Conservation (phyloP, 306 rosid genomes). For the Dalbergia cochinchinensis region DNA sequence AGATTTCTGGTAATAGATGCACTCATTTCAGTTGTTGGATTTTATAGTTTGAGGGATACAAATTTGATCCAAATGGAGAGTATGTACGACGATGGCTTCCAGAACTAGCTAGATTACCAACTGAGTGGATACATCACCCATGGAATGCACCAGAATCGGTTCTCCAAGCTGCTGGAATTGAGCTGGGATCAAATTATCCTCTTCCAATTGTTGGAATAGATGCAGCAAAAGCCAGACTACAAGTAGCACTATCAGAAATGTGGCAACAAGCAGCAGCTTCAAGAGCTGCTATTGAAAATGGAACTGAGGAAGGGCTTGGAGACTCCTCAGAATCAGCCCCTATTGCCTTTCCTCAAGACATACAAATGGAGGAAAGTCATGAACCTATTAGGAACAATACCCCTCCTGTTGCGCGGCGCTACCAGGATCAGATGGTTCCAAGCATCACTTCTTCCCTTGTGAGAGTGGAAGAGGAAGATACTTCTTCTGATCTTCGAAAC, state of each 20-base stretch:
- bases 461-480: constrained; percentile 79
- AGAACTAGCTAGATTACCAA: constrained; percentile 89
- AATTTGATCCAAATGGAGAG: constrained; percentile 86
- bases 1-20: constrained; percentile 30
- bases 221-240: constrained; percentile 76
- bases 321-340: constrained; percentile 77
- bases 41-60: constrained; percentile 88
- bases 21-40: constrained; percentile 42
- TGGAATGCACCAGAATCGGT: constrained; percentile 94
- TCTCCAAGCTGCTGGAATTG: constrained; percentile 93
- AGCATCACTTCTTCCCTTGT: constrained; percentile 77
- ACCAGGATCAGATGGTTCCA: constrained; percentile 92
- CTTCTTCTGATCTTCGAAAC: constrained; percentile 62
- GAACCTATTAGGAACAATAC: constrained; percentile 69
- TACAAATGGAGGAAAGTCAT: constrained; percentile 75
- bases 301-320: constrained; percentile 94
- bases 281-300: constrained; percentile 82
- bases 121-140: constrained; percentile 98
- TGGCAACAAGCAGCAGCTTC: constrained; percentile 94
- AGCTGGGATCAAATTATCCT: constrained; percentile 91
- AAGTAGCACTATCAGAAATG: constrained; percentile 79
- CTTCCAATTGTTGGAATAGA: constrained; percentile 88
- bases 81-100: constrained; percentile 97
- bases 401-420: constrained; percentile 57
- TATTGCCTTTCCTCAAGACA: constrained; percentile 82